Conservation (phyloP, 176 grass and related monocot genomes). For the Poa annua region DNA sequence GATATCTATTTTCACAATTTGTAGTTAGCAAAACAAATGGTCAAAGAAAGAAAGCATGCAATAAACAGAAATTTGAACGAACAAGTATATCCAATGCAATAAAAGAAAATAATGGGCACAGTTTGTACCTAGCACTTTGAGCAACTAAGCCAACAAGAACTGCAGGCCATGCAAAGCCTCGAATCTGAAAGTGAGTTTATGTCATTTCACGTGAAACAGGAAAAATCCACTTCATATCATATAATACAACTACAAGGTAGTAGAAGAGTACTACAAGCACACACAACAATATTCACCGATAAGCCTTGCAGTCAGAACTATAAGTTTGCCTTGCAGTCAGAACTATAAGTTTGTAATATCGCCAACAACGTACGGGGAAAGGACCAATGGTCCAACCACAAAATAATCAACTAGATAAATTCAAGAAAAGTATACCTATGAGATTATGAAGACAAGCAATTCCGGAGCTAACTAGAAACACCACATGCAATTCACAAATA, state of each 20-base stretch:
- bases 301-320: constrained; percentile 21
- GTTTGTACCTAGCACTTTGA: constrained; percentile 95
- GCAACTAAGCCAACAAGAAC: constrained; percentile 98
- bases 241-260: constrained; percentile 27
- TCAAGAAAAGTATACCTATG: not conserved
- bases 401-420: constrained; percentile 22
- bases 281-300: not conserved
- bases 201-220: constrained; percentile 39
- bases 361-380: not conserved
- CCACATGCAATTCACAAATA: not conserved
- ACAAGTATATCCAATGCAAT: not conserved
- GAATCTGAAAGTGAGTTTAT: constrained; percentile 66
- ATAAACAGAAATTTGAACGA: not conserved
- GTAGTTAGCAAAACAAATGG: constrained; percentile 20
- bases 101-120: constrained; percentile 29
- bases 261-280: not conserved
- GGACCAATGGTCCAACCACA: not conserved
- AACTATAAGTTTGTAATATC: constrained; percentile 2
- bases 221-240: constrained; percentile 15
- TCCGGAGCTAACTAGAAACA: not conserved
- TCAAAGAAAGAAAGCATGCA: constrained; percentile 21
- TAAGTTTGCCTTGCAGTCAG: constrained; percentile 10
- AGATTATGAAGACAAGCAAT: not conserved
- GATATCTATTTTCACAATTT: not conserved
- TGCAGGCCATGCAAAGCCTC: constrained; percentile 96